Conservation (phyloP, 352 stramenopile species). For the Pythium myriotylum region DNA sequence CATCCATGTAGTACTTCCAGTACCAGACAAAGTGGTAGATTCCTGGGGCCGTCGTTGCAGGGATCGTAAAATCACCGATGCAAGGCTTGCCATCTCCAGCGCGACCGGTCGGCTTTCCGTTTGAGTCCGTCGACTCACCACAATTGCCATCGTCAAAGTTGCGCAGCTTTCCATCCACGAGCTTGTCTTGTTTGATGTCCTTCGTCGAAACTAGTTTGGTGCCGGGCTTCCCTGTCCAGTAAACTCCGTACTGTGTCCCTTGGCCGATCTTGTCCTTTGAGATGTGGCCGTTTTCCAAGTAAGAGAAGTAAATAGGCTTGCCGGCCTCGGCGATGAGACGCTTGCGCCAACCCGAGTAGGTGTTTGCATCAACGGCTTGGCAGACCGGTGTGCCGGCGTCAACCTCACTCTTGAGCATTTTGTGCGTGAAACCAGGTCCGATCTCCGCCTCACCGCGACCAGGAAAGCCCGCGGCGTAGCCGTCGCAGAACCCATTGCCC, state of each 20-base stretch:
- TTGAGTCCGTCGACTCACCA: slow-evolving; percentile 49
- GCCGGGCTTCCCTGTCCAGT: slow-evolving; percentile 55
- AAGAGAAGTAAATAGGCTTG: slow-evolving; percentile 50
- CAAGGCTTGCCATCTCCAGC: slow-evolving; percentile 66
- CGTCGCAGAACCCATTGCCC: slow-evolving; percentile 69
- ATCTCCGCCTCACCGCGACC: slow-evolving; percentile 56
- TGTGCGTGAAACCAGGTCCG: slow-evolving; percentile 59
- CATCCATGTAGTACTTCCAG: slow-evolving; percentile 69
- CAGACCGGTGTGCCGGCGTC: slow-evolving; percentile 50
- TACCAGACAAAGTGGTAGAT: slow-evolving; percentile 77
- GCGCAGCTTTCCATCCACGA: slow-evolving; percentile 47
- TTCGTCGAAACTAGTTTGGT: slow-evolving; percentile 43
- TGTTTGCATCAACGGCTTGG: slow-evolving; percentile 48
- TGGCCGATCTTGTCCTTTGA: slow-evolving; percentile 71
- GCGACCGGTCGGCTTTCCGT: slow-evolving; percentile 46
- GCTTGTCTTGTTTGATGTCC: slow-evolving; percentile 50
- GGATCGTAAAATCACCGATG: slow-evolving; percentile 54
- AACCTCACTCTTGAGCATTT: slow-evolving; percentile 71
- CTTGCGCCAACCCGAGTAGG: slow-evolving; percentile 64
- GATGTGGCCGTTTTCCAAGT: slow-evolving; percentile 62
- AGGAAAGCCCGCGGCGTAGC: slow-evolving; percentile 64
- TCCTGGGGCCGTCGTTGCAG: slow-evolving; percentile 40
- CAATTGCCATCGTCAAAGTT: slow-evolving; percentile 69
- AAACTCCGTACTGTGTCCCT: slow-evolving; percentile 62
- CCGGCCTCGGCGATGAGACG: slow-evolving; percentile 43